Evolutionary conservation across 805 yeast species (phyloP).

Genomic region (Metschnikowia koreensis): DNA sequence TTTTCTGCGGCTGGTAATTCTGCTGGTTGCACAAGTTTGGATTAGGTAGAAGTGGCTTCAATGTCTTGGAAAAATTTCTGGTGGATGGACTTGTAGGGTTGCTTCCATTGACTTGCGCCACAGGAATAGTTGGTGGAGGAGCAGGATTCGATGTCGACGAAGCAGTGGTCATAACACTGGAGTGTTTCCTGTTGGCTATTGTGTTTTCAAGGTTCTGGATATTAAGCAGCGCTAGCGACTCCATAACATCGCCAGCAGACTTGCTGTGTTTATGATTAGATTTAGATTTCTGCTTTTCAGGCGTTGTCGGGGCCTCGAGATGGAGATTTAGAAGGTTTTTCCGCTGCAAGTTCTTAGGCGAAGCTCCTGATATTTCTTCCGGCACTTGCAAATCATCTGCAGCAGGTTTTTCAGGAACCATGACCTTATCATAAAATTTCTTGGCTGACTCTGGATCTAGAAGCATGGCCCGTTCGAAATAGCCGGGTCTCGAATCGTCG

Average conservation of each 20-base stretch:
- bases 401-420: slow-evolving; percentile 9
- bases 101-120: slow-evolving; percentile 14
- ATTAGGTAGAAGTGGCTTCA: slow-evolving; percentile 20
- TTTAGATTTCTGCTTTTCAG: background rate
- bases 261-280: slow-evolving; percentile 10
- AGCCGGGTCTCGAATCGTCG: slow-evolving; percentile 62
- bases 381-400: background rate
- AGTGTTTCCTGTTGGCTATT: slow-evolving; percentile 14
- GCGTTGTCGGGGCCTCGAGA: slow-evolving; percentile 3
- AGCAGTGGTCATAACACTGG: slow-evolving; percentile 20
- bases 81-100: slow-evolving; percentile 19
- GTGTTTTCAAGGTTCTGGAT: slow-evolving; percentile 17
- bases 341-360: slow-evolving; percentile 2
- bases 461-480: slow-evolving; percentile 55
- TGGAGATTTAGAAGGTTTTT: slow-evolving; percentile 8
- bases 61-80: slow-evolving; percentile 14
- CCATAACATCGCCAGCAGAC: slow-evolving; percentile 16
- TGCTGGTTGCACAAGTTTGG: slow-evolving; percentile 19
- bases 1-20: slow-evolving; percentile 11
- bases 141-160: slow-evolving; percentile 17
- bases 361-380: background rate
- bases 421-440: slow-evolving; percentile 41
- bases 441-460: slow-evolving; percentile 50
- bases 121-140: slow-evolving; percentile 4
- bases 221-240: slow-evolving; percentile 15